Percentiles rank a stretch among this genome's conserved stretches.
These are phyloP conservation scores for Emiliania huxleyi DNA, from an alignment of 78 protist species.

Conservation along the genomic window DNA sequence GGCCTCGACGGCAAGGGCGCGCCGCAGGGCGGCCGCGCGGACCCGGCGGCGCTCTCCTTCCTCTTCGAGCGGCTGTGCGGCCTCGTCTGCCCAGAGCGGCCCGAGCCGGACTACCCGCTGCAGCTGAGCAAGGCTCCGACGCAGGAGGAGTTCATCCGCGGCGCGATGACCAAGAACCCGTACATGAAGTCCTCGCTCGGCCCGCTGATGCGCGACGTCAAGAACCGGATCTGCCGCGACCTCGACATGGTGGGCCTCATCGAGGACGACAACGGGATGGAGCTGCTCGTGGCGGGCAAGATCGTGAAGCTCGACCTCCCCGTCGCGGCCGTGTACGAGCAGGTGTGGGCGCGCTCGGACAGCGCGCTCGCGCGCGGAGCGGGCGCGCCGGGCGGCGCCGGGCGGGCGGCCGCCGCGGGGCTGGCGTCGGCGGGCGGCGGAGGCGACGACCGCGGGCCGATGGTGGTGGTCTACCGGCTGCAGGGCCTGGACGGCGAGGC, in stretches of 20 bases:
- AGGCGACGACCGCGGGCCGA: conserved; percentile 55
- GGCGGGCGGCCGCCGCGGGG: neutral
- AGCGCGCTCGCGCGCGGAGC: neutral
- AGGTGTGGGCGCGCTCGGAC: neutral
- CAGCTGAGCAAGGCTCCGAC: conserved; percentile 62
- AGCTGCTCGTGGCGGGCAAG: conserved; percentile 79
- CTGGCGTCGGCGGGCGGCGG: neutral
- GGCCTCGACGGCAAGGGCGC: no score
- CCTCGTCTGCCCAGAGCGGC: conserved; percentile 69
- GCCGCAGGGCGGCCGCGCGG: conserved; percentile 23
- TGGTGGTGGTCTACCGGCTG: conserved; percentile 80
- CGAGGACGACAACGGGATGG: conserved; percentile 86
- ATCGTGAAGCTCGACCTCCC: conserved; percentile 86
- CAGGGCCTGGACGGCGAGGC: conserved; percentile 90
- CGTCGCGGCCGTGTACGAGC: conserved; percentile 32
- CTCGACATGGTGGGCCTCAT: conserved; percentile 41
- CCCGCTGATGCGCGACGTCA: conserved; percentile 85
- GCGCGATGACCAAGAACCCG: conserved; percentile 80
- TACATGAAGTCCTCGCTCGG: conserved; percentile 63
- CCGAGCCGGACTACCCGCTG: conserved; percentile 60
- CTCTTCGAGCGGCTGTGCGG: conserved; percentile 74
- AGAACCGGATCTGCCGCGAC: conserved; percentile 76
- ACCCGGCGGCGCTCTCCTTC: conserved; percentile 61
- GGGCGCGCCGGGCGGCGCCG: neutral
- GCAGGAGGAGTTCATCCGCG: conserved; percentile 94